Base-by-base conservation (phyloP, 768 basidiomycete species). In the Rhizopogon sp. region DNA sequence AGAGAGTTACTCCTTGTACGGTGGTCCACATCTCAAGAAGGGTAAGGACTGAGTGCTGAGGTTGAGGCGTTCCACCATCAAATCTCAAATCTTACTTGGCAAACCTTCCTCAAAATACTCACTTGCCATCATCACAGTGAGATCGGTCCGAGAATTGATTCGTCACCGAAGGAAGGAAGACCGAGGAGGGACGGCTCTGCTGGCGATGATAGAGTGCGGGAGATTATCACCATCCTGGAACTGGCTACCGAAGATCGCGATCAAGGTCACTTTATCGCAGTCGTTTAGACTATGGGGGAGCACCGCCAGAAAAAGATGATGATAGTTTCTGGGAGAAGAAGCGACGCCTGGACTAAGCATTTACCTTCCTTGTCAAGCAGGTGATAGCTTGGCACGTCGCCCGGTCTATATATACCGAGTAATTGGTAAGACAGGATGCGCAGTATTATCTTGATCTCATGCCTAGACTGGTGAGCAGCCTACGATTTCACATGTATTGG, bases 21-120 rank as follows among this genome's bases (percentile, higher is more conserved):
- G 96, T 5, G 95, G 95, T 0, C 88, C 91, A 5, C 96, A 98
- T 76, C 73, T 96, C 35, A 93, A 92, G 69, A 91, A 88, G 79
- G 93, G 93, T 90, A 57, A 22, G 68, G 14, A 41, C 20, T 20
- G 20, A 20, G 20, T 20, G 20, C 25, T 40, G n/a, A 10, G 13
- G 37, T 16, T 37, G 7, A 50, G 39, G 17, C n/a, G 5, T 50
- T 20, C 3, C 41, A 31, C 66, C 56, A 41, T 17, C 43, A 20
- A 20, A 42, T n/a, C 54, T 62, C 14, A 57, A 8, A 20, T 17
- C 9, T 44, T 37, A 3, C 41, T 22, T 28, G 42, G 39, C 13
- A 81, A 80, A 81, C 56, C 81, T 79, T 58, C 80, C 80, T 39
- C 77, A 81, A 66, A 80, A 78, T 47, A 73, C 70, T 14, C 75